phyloP scores from a whole-genome alignment of 2,329 filamentous ascomycete genomes.

The Xylariaceae sp. region DNA sequence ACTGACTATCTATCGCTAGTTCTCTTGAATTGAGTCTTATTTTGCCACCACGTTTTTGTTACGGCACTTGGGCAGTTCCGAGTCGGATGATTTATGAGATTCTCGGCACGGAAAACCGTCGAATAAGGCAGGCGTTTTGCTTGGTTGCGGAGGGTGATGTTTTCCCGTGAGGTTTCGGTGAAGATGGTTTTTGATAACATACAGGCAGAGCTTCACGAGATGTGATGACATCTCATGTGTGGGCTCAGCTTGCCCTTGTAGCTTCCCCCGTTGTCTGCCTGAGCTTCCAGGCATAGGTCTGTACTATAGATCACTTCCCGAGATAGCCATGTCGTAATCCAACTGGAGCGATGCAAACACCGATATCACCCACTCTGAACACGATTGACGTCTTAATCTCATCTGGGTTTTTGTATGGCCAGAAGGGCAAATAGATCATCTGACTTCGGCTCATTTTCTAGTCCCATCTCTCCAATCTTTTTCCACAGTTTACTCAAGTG shows the following conservation, averaged over 20 bases:
- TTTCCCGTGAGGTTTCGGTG: conserved; percentile 1
- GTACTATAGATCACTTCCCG: conserved; percentile 16
- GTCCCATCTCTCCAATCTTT: conserved; percentile 59
- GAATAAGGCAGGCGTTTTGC: conserved; percentile 15
- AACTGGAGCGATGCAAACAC: background rate
- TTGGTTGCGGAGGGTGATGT: conserved; percentile 3
- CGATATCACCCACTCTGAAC: conserved; percentile 6
- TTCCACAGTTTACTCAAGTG: conserved; percentile 86
- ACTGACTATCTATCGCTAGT: conserved; percentile 28
- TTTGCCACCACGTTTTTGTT: background rate
- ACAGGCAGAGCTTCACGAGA: conserved; percentile 6
- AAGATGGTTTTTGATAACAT: conserved; percentile 17
- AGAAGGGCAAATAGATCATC: conserved; percentile 47
- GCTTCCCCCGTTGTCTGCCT: background rate
- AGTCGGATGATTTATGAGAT: conserved; percentile 12
- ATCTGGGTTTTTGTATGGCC: conserved; percentile 35
- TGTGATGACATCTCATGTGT: conserved; percentile 8
- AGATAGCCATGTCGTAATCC: conserved; percentile 6
- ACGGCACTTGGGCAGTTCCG: background rate
- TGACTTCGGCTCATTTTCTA: conserved; percentile 51
- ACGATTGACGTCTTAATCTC: conserved; percentile 9
- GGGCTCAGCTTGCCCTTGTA: conserved; percentile 8
- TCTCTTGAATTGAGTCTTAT: conserved; percentile 21
- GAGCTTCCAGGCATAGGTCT: conserved; percentile 6
- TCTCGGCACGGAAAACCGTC: conserved; percentile 4